phyloP scores from a whole-genome alignment of 345 rosid species.

The Syzygium grande region DNA sequence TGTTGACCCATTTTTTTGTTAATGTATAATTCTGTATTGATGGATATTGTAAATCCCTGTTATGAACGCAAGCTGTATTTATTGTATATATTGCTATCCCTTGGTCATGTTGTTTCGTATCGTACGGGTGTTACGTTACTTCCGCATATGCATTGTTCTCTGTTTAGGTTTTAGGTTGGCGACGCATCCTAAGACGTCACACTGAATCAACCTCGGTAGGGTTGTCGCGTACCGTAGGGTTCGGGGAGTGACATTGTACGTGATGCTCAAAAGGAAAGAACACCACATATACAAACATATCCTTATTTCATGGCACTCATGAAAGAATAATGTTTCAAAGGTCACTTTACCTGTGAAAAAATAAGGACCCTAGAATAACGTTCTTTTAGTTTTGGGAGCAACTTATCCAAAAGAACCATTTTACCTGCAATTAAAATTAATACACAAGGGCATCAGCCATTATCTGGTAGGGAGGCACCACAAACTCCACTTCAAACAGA shows the following conservation, averaged over 20 bases:
- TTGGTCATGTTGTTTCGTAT: too few species aligned
- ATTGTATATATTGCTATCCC: too few species aligned
- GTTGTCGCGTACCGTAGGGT: too few species aligned
- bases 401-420: constrained; percentile 96
- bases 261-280: neutral
- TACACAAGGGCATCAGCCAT: neutral
- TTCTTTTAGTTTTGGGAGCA: constrained; percentile 94
- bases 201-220: too few species aligned
- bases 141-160: too few species aligned
- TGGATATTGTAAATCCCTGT: too few species aligned
- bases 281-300: neutral
- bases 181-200: too few species aligned
- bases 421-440: constrained; percentile 45
- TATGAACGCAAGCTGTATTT: too few species aligned
- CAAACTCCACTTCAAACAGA: neutral
- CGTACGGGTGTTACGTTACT: too few species aligned
- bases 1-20: too few species aligned
- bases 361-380: constrained; percentile 97
- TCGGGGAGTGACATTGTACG: neutral
- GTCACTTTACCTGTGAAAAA: constrained; percentile 74
- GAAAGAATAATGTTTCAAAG: neutral
- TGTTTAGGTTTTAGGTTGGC: too few species aligned
- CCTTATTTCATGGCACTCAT: neutral
- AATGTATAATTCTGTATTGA: too few species aligned
- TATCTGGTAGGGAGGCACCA: neutral